Evolutionary conservation across 73 alveolate species (phyloP).

Genomic region (Tetrahymena borealis): DNA sequence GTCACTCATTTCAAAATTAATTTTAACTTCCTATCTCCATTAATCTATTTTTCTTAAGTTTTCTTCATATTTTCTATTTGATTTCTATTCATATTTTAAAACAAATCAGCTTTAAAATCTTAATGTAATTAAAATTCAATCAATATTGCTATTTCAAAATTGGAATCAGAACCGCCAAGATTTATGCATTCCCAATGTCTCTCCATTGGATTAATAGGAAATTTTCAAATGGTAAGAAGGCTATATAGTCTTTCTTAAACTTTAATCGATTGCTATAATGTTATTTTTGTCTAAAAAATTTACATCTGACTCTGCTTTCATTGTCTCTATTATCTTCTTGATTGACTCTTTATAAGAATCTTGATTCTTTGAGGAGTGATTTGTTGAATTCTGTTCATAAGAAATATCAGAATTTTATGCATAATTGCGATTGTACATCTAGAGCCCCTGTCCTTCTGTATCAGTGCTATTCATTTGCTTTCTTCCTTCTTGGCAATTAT

Average conservation of each 20-base stretch:
- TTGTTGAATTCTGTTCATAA: not conserved
- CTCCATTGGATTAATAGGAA: too few species aligned
- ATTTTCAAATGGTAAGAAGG: too few species aligned
- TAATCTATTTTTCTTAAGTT: not conserved
- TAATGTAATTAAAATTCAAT: not conserved
- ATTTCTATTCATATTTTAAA: not conserved
- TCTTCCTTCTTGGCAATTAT: not conserved
- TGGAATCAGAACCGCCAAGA: not conserved
- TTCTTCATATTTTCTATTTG: not conserved
- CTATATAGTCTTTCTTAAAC: too few species aligned
- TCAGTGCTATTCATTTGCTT: not conserved
- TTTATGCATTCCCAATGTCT: too few species aligned
- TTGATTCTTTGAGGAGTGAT: conserved; percentile 1
- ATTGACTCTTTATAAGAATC: not conserved
- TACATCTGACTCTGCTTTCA: not conserved
- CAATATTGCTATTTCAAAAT: not conserved
- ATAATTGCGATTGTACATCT: not conserved
- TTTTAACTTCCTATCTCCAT: not conserved
- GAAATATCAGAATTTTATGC: not conserved
- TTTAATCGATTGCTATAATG: too few species aligned
- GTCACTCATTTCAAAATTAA: not conserved
- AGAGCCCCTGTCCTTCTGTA: not conserved
- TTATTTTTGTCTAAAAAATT: not conserved
- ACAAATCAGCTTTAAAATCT: not conserved
- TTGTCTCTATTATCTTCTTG: not conserved